Conservation (phyloP, 176 grass and related monocot species). For the Dendrocalamus sinicus region DNA sequence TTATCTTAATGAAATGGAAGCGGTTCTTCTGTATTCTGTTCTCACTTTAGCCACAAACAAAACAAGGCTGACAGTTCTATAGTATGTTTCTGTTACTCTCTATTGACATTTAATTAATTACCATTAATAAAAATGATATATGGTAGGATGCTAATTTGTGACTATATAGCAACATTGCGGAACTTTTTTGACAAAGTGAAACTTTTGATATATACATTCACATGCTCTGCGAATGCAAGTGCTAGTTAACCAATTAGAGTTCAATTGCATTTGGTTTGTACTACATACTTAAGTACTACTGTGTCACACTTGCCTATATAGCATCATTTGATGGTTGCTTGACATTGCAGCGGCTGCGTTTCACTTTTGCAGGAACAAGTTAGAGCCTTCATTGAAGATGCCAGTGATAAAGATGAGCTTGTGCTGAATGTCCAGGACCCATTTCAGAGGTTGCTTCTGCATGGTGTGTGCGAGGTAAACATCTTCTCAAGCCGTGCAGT, state of each 20-base stretch:
- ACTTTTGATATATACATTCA: not conserved
- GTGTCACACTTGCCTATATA: not conserved
- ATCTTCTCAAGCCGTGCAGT: not conserved
- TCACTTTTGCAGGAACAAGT: conserved; percentile 59
- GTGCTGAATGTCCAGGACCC: conserved; percentile 68
- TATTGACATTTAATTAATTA: not conserved
- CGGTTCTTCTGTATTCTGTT: not conserved
- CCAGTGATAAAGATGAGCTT: conserved; percentile 54
- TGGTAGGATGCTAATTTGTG: not conserved
- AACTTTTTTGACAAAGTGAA: not conserved
- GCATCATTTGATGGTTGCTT: not conserved
- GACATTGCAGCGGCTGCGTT: too few species aligned
- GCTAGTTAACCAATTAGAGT: not conserved
- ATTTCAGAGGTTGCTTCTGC: conserved; percentile 43
- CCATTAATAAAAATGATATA: not conserved
- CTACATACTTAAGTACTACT: not conserved
- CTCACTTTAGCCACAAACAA: not conserved
- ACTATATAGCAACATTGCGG: not conserved
- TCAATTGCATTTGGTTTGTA: not conserved
- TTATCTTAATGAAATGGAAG: not conserved
- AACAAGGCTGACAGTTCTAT: not conserved
- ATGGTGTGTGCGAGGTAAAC: conserved; percentile 92
- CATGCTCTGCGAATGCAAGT: not conserved
- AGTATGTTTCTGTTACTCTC: not conserved
- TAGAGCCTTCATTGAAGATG: conserved; percentile 55